Percentiles rank a stretch among this genome's conserved stretches.
These are phyloP conservation scores for Fistulifera pelliculosa DNA, from an alignment of 108 stramenopile species.

Conservation along the genomic window DNA sequence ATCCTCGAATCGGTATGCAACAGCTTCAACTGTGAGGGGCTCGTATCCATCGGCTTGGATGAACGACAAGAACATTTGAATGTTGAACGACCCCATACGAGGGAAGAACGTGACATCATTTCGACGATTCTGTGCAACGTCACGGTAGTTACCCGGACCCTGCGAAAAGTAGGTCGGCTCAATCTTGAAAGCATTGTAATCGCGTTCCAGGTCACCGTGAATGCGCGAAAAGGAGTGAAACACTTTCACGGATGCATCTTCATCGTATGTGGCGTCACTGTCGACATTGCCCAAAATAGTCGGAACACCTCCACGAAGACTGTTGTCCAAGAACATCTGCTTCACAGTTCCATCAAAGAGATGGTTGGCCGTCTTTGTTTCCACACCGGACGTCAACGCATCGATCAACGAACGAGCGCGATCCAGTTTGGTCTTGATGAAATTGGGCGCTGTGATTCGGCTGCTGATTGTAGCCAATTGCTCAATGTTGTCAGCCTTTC, in stretches of 20 bases:
- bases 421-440: conserved; percentile 51
- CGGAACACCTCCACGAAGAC: conserved; percentile 92
- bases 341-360: conserved; percentile 87
- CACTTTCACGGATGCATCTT: conserved; percentile 76
- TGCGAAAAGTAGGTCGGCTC: conserved; percentile 85
- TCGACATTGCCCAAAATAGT: conserved; percentile 82
- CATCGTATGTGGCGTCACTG: conserved; percentile 54
- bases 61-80: conserved; percentile 83
- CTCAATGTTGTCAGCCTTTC: conserved; percentile 61
- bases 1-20: conserved; percentile 61
- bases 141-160: conserved; percentile 95
- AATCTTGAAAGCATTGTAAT: conserved; percentile 94
- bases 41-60: conserved; percentile 97
- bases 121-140: conserved; percentile 93
- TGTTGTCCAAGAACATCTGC: conserved; percentile 93
- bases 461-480: conserved; percentile 61
- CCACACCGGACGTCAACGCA: conserved; percentile 75
- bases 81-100: conserved; percentile 78
- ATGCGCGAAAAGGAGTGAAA: conserved; percentile 91
- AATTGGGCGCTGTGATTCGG: conserved; percentile 52
- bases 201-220: conserved; percentile 96
- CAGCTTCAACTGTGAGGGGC: conserved; percentile 89
- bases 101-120: conserved; percentile 87
- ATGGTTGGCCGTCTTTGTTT: conserved; percentile 76
- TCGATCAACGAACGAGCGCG: conserved; percentile 73